Evolutionary conservation across 2,329 filamentous ascomycete genomes (phyloP), one percentile per base, ranked within the genome.

Genomic region (Sporothrix mexicana): DNA sequence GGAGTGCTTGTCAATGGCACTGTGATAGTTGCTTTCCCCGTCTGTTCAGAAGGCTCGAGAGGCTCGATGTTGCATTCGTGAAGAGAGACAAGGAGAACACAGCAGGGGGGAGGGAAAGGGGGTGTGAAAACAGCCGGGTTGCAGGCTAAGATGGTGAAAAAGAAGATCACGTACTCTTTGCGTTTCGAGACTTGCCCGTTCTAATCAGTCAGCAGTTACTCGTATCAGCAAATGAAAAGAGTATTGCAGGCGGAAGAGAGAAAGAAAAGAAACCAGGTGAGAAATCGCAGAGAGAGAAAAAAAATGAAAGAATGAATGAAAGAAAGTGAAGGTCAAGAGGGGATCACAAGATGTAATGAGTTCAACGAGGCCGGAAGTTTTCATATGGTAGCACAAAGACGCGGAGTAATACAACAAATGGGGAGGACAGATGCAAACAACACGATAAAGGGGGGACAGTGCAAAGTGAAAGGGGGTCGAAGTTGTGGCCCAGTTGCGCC

Each of bases 151-250:
- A 75, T 76, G 72, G 75, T 72, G 74, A 74, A 77, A 73, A 45
- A 77, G 75, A 78, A 78, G 77, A 81, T 81, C 81, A 83, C 82
- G 78, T 83, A 83, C 83, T 78, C 76, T 80, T 80, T 78, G 79
- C 75, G 82, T 84, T 84, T 84, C 81, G 82, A 80, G 78, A 78
- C 73, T 77, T 78, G 76, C 78, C 78, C 74, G 74, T 76, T 76
- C 23, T 59, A 20, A 20, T 61, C 41, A 57, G 61, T 71, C 30
- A 47, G 43, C 41, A 70, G 47, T 17, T 7, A 9, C 9, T 62
- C 74, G 25, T 59, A 68, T 72, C 69, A 57, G 20, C 10, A 57
- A 10, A 45, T 41, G 10, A 62, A 49, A 49, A 23, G 55, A 20
- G 61, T 73, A 71, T 51, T 72, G 43, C 61, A 25, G 41, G 25